Base-by-base conservation (phyloP, 1,284 basidiomycete genomes). In the Stygiomarasmius scandens region DNA sequence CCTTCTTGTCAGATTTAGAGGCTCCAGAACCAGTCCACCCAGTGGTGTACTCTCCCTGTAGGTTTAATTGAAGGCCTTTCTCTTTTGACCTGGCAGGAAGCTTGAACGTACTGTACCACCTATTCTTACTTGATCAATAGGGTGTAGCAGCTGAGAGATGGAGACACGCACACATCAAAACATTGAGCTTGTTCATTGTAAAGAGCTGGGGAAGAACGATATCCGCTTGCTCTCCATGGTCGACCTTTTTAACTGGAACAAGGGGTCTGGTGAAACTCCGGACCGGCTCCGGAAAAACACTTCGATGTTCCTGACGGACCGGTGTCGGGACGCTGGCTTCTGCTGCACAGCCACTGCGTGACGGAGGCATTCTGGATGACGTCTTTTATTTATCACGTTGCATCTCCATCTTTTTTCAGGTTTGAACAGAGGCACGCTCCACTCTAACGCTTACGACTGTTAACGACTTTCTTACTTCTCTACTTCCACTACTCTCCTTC, bases 1-100 rank as follows among this genome's bases (percentile, higher is more conserved):
- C 91, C 81, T 95, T 96, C 77, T 96, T 96, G 78, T 96, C 95
- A 8, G 93, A 95, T 68, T 90, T 94, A 20, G 93, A 95, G 46
- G 91, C 90, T n/a, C 93, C 92, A 34, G 87, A 84, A 16, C 86
- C 88, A 3, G 93, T 94, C 88, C 92, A 96, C 70, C 95, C 95
- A 53, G 95, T 96, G 58, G 95, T 96, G 74, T 96, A 96, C 77
- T 95, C 90, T 49, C 91, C 91, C 87, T 89, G 52, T 16, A 58
- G 60, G 36, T 46, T 29, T 54, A 34, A 50, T 44, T 43, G 45
- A 52, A 2, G 38, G 27, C 32, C 10, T 14, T 52, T 24, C 41
- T 22, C 24, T 25, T 49, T 36, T 38, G 36, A 10, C 22, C n/a
- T 14, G 48, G 34, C 34, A 10, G 27, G 19, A 54, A 50, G 25